A percentile compares a stretch with the other conserved stretches of the same genome.
These are phyloP conservation scores for Annona cherimola DNA, from an alignment of 164 flowering plant genomes.

Conservation along the genomic window DNA sequence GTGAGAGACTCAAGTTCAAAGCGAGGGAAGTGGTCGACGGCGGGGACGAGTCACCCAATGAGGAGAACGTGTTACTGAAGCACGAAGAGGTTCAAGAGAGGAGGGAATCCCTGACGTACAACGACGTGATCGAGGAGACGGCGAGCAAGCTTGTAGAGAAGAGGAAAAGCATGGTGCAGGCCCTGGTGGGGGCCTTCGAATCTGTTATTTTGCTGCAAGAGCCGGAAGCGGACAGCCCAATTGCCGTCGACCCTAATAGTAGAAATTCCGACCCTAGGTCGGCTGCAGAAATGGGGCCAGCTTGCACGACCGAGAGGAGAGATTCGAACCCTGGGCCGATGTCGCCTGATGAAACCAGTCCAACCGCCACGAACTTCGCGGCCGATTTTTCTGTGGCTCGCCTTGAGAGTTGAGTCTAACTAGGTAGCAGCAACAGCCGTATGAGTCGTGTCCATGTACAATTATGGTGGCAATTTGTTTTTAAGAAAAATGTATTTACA, in stretches of 20 bases:
- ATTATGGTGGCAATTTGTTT: too few species aligned
- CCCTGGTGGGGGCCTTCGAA: conserved; percentile 66
- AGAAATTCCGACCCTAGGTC: neutral
- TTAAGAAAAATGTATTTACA: too few species aligned
- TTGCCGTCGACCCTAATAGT: neutral
- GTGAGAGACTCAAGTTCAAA: conserved; percentile 10
- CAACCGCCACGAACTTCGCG: too few species aligned
- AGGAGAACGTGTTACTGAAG: conserved; percentile 15
- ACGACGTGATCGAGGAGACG: conserved; percentile 64
- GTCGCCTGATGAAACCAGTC: too few species aligned
- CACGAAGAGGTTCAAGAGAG: conserved; percentile 23
- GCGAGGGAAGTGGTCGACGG: conserved; percentile 9
- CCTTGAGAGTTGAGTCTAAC: too few species aligned
- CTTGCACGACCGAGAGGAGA: neutral
- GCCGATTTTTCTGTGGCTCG: too few species aligned
- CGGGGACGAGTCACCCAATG: conserved; percentile 5
- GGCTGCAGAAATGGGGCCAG: neutral
- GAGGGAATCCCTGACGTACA: conserved; percentile 38
- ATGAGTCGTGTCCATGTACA: too few species aligned
- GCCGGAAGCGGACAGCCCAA: conserved; percentile 9
- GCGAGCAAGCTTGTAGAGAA: conserved; percentile 45
- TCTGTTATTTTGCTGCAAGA: conserved; percentile 45
- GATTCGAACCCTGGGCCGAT: too few species aligned
- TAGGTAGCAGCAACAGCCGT: too few species aligned
- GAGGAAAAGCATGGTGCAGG: conserved; percentile 58